A percentile compares a stretch with the other conserved stretches of the same genome.
phyloP scores from a whole-genome alignment of 1,139 yeast species.

The Suhomyces bribrorum region DNA sequence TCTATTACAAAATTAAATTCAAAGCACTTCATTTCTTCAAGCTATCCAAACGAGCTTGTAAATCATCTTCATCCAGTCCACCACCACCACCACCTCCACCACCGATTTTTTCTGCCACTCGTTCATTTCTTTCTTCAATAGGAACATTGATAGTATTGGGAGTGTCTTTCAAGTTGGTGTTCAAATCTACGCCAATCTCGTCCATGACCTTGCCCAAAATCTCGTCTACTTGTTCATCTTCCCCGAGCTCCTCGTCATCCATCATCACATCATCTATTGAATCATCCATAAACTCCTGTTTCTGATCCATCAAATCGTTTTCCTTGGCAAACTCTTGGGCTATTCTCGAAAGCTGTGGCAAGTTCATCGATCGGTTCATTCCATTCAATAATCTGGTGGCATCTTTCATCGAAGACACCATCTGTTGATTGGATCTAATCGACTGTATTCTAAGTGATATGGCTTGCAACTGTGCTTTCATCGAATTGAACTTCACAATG shows the following conservation, averaged over 20 bases:
- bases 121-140: conserved; percentile 28
- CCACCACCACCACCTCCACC: conserved; percentile 70
- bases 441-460: conserved; percentile 87
- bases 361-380: conserved; percentile 86
- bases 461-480: conserved; percentile 96
- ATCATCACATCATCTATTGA: conserved; percentile 96
- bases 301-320: conserved; percentile 95
- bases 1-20: not conserved
- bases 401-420: conserved; percentile 93
- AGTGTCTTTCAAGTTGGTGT: conserved; percentile 63
- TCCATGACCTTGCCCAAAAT: conserved; percentile 89
- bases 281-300: conserved; percentile 98
- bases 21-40: conserved; percentile 52
- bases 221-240: conserved; percentile 90
- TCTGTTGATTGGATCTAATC: conserved; percentile 90
- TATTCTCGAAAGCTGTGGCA: conserved; percentile 84
- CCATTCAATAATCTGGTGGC: conserved; percentile 86
- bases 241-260: conserved; percentile 63
- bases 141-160: conserved; percentile 53
- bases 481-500: conserved; percentile 83
- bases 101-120: conserved; percentile 47
- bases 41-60: conserved; percentile 86
- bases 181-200: conserved; percentile 91
- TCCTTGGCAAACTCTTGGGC: conserved; percentile 95
- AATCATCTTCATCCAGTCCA: conserved; percentile 70